These are phyloP conservation scores for Candida coquimbonensis DNA, from an alignment of 805 yeast genomes.

Conservation along the genomic window DNA sequence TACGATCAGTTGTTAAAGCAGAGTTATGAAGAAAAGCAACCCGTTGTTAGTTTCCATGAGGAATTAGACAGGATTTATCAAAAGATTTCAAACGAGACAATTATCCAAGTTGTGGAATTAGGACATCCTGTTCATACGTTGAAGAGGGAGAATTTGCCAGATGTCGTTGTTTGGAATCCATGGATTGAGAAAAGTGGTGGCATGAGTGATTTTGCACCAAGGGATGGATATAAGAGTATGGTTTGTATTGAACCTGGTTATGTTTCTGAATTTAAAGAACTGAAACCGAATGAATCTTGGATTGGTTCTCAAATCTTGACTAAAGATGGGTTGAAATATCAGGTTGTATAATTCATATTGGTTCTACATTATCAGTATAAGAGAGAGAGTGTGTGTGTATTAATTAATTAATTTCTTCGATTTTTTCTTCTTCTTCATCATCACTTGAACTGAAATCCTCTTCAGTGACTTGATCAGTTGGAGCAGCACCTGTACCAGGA, in stretches of 20 bases:
- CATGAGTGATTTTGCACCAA: slow-evolving; percentile 87
- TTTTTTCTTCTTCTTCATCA: slow-evolving; percentile 24
- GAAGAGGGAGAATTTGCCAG: slow-evolving; percentile 53
- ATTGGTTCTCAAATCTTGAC: slow-evolving; percentile 54
- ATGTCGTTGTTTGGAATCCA: slow-evolving; percentile 94
- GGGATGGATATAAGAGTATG: slow-evolving; percentile 77
- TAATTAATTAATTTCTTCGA: background rate
- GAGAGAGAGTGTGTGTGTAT: background rate
- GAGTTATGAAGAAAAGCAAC: slow-evolving; percentile 62
- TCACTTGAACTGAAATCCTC: slow-evolving; percentile 26
- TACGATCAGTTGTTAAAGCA: slow-evolving; percentile 69
- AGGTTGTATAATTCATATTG: slow-evolving; percentile 42
- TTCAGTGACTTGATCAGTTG: slow-evolving; percentile 12
- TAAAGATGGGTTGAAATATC: slow-evolving; percentile 55
- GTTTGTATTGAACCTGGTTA: slow-evolving; percentile 93
- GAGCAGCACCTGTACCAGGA: background rate
- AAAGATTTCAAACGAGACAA: slow-evolving; percentile 44
- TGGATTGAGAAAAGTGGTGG: slow-evolving; percentile 79
- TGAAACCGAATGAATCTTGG: slow-evolving; percentile 75
- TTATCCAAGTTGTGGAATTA: slow-evolving; percentile 60
- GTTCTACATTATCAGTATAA: background rate
- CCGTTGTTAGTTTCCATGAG: slow-evolving; percentile 61
- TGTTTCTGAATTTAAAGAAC: slow-evolving; percentile 56
- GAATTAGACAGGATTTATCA: slow-evolving; percentile 86
- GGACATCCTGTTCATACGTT: slow-evolving; percentile 69